Conservation (phyloP, 805 yeast species). For the Wickerhamomyces tratensis region DNA sequence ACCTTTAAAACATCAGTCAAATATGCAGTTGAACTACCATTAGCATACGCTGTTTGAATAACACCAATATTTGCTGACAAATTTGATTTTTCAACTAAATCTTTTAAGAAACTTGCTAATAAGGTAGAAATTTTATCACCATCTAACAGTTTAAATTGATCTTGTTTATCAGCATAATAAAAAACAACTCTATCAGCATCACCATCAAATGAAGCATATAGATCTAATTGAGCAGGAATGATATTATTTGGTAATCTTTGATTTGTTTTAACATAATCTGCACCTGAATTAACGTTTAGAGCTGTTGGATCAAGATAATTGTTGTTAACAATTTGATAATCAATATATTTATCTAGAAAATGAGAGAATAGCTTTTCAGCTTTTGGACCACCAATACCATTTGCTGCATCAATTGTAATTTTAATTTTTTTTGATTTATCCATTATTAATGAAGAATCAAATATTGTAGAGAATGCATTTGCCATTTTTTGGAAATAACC, state of each 20-base stretch:
- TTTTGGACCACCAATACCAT: conserved; percentile 7
- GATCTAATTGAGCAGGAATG: conserved; percentile 29
- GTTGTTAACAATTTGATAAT: conserved; percentile 43
- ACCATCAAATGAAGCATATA: conserved; percentile 88
- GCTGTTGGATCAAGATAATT: conserved; percentile 40
- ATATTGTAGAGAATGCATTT: conserved; percentile 38
- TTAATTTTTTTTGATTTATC: conserved; percentile 20
- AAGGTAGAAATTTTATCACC: conserved; percentile 92
- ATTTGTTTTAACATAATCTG: conserved; percentile 88
- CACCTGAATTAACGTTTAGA: conserved; percentile 81
- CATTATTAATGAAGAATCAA: conserved; percentile 16
- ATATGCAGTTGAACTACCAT: conserved; percentile 80
- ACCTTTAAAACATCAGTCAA: conserved; percentile 49
- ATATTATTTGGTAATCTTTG: conserved; percentile 68
- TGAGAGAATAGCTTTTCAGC: conserved; percentile 17
- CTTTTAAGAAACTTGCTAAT: conserved; percentile 58
- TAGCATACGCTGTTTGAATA: conserved; percentile 97
- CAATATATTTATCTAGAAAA: conserved; percentile 30
- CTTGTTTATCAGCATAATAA: conserved; percentile 38
- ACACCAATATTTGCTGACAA: conserved; percentile 52
- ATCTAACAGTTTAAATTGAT: conserved; percentile 54
- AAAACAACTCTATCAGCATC: conserved; percentile 94
- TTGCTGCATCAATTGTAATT: conserved; percentile 68
- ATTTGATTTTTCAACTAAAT: conserved; percentile 36
- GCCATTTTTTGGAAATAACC: conserved; percentile 67